A percentile compares a stretch with the other conserved stretches of the same genome.
phyloP scores from a whole-genome alignment of 129 eudicot genomes.

The Ambrosia trifida region DNA sequence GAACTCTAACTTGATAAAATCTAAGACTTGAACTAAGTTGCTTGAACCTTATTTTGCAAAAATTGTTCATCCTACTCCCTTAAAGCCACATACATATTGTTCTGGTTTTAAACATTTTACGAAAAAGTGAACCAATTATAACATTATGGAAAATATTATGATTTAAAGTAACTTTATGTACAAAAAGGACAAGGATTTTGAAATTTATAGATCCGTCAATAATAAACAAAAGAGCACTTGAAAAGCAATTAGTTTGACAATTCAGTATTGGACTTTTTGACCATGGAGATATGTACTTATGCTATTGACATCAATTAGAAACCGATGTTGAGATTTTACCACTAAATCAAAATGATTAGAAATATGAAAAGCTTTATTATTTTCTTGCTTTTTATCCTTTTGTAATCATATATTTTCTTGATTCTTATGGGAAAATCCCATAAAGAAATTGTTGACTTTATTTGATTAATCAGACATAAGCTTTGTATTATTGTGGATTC shows the following conservation, averaged over 20 bases:
- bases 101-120: neutral
- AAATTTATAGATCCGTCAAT: slow-evolving; percentile 1
- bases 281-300: neutral
- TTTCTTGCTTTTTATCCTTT: slow-evolving; percentile 2
- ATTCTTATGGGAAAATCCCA: neutral
- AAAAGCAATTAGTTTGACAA: slow-evolving; percentile 5
- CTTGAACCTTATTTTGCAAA: neutral
- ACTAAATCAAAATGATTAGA: slow-evolving; percentile 10
- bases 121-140: neutral
- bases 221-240: neutral
- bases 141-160: neutral
- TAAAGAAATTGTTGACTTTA: slow-evolving; percentile 6
- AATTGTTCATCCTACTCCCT: neutral
- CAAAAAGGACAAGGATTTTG: neutral
- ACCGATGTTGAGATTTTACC: neutral
- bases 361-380: neutral
- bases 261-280: neutral
- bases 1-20: neutral
- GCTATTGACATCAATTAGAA: slow-evolving; percentile 12
- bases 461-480: slow-evolving; percentile 12
- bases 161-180: neutral
- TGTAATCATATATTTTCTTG: slow-evolving; percentile 8
- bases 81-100: neutral
- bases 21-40: neutral
- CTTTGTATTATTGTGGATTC: slow-evolving; percentile 12